These are phyloP conservation scores for Termitomyces sp. DNA, from an alignment of 768 basidiomycete species.

Conservation along the genomic window DNA sequence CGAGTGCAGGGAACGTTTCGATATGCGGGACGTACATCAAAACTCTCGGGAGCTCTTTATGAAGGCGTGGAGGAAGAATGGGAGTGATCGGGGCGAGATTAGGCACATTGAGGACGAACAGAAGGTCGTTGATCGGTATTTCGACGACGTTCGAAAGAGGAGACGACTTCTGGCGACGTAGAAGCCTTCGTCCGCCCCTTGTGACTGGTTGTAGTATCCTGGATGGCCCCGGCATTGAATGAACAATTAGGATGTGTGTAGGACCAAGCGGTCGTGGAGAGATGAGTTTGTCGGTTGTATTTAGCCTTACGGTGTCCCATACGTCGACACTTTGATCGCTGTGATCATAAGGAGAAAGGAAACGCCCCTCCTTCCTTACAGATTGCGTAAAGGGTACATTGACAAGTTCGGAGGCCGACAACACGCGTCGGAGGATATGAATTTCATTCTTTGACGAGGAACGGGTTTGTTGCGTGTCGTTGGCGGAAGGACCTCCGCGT, in stretches of 20 bases:
- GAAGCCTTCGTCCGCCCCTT: not conserved
- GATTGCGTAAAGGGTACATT: conserved; percentile 5
- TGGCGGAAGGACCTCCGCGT: conserved; percentile 1
- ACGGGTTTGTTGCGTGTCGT: not conserved
- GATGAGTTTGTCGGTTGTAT: conserved; percentile 24
- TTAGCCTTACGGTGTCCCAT: conserved; percentile 23
- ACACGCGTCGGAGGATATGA: conserved; percentile 20
- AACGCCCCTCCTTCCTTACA: not conserved
- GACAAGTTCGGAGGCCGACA: conserved; percentile 20
- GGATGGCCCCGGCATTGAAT: conserved; percentile 6
- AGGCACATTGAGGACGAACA: conserved; percentile 32
- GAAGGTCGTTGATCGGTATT: conserved; percentile 34
- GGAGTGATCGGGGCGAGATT: conserved; percentile 22
- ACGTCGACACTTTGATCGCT: conserved; percentile 14
- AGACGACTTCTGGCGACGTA: not conserved
- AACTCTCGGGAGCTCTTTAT: conserved; percentile 30
- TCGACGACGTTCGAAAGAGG: conserved; percentile 22
- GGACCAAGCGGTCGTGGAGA: conserved; percentile 33
- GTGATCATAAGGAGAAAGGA: not conserved
- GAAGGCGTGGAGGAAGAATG: conserved; percentile 27
- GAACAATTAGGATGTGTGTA: conserved; percentile 31
- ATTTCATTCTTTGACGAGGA: conserved; percentile 10
- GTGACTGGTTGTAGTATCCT: not conserved
- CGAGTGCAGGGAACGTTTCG: conserved; percentile 29
- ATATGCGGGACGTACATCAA: conserved; percentile 29